Evolutionary conservation across 768 basidiomycete species (phyloP).

Genomic region (Lentinula guzmanii): DNA sequence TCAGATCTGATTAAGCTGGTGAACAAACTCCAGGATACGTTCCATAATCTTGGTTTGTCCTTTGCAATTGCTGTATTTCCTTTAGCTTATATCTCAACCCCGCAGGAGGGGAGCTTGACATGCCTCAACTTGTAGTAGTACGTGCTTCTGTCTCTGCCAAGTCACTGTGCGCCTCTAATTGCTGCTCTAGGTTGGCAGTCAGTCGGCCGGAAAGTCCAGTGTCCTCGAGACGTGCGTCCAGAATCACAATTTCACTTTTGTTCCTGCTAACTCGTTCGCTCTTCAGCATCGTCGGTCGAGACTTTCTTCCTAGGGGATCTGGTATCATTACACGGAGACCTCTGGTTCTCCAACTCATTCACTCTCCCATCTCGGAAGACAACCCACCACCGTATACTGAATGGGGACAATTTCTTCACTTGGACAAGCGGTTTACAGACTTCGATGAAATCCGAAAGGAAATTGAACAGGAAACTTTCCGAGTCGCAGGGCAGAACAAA

Average conservation of each 20-base stretch:
- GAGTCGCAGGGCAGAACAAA: conserved; percentile 98
- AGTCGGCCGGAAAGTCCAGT: conserved; percentile 95
- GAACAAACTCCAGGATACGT: conserved; percentile 93
- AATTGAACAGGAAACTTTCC: conserved; percentile 96
- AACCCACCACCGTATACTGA: conserved; percentile 54
- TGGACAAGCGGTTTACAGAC: conserved; percentile 96
- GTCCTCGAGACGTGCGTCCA: conserved; percentile 85
- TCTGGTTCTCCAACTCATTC: conserved; percentile 91
- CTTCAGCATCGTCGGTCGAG: conserved; percentile 85
- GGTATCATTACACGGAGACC: conserved; percentile 97
- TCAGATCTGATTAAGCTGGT: conserved; percentile 91
- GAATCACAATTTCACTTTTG: conserved; percentile 6
- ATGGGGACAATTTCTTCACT: conserved; percentile 96
- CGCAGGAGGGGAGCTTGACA: conserved; percentile 83
- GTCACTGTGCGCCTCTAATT: conserved; percentile 21
- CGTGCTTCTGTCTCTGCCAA: conserved; percentile 22
- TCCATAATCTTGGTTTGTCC: conserved; percentile 74
- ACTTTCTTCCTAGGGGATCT: conserved; percentile 82
- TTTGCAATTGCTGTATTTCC: conserved; percentile 8
- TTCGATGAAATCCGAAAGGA: conserved; percentile 91
- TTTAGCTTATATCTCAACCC: conserved; percentile 8
- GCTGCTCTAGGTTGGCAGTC: conserved; percentile 76
- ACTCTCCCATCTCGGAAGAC: conserved; percentile 66
- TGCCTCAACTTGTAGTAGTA: conserved; percentile 89
- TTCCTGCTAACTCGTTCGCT: conserved; percentile 2